Conservation (phyloP, 768 basidiomycete species). For the Naganishia friedmannii region DNA sequence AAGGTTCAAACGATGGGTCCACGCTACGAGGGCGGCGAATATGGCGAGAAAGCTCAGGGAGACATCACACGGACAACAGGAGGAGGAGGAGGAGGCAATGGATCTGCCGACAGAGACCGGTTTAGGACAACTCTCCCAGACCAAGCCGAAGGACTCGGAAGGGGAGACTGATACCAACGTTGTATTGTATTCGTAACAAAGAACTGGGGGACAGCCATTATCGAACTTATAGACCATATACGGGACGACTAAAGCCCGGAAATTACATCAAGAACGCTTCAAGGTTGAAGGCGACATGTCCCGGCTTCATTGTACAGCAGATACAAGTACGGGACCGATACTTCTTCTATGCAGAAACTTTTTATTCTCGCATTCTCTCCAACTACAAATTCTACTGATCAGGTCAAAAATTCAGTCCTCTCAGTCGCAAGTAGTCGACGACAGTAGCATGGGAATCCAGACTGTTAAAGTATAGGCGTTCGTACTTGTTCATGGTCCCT, state of each 20-base stretch:
- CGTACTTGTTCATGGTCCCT: slow-evolving; percentile 43
- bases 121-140: neutral
- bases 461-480: slow-evolving; percentile 53
- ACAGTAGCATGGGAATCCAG: slow-evolving; percentile 51
- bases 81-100: neutral
- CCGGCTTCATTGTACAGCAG: too few species aligned
- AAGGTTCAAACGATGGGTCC: slow-evolving; percentile 24
- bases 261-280: too few species aligned
- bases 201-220: neutral
- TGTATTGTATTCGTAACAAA: neutral
- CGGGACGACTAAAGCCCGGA: too few species aligned
- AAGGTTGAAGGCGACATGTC: too few species aligned
- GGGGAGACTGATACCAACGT: neutral
- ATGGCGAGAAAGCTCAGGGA: neutral
- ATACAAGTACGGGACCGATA: too few species aligned
- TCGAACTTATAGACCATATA: neutral
- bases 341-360: too few species aligned
- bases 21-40: slow-evolving; percentile 4
- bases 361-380: too few species aligned
- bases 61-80: neutral
- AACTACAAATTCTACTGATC: too few species aligned
- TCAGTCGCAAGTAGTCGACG: slow-evolving; percentile 53
- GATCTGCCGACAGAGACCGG: neutral
- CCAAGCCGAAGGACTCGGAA: neutral
- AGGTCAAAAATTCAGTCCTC: slow-evolving; percentile 39